Evolutionary conservation across 371 early-diverging fungal genomes (phyloP), one percentile per base, ranked within the genome.

Genomic region (Actinomucor elegans): DNA sequence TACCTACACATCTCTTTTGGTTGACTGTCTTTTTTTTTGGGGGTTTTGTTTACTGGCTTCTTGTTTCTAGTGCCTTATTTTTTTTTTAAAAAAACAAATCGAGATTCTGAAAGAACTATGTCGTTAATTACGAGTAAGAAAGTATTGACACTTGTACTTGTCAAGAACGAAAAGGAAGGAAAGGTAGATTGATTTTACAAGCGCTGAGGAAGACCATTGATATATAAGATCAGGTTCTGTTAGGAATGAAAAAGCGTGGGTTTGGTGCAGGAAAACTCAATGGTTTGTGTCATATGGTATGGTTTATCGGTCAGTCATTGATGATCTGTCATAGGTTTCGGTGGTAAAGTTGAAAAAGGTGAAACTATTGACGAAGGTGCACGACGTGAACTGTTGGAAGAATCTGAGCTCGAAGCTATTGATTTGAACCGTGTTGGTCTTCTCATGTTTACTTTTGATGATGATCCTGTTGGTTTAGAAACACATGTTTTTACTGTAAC

Each of bases 171-270:
- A 27, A 21, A 53, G 5, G 59, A 65, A 47, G 12, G 43, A 37
- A 71, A 64, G 57, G 71, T 68, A 20, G 12, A n/a, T 24, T 18
- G 9, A 11, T 12, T 24, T 35, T 21, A 35, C 9, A 6, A 8
- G 4, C 0, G 15, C 0, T 11, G 23, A 21, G 29, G 1, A 36
- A 5, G 24, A 42, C n/a, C n/a, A 14, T 28, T 26, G 7, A 24
- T 32, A 11, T 15, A 20, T 24, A 18, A 33, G 12, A 34, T 20
- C 20, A 85, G 71, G 56, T 89, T 43, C 74, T 89, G 26, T 82
- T 89, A 15, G 89, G 90, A 1, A 78, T 82, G 70, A 89, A 89
- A 61, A 89, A 89, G 58, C 80, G 90, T 8, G 90, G 90, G 0
- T 84, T 89, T 61, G 90, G 90, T 12, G 71, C 66, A 12, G 77